Conservation (phyloP, 768 basidiomycete genomes). For the Leccinum rimulosum region DNA sequence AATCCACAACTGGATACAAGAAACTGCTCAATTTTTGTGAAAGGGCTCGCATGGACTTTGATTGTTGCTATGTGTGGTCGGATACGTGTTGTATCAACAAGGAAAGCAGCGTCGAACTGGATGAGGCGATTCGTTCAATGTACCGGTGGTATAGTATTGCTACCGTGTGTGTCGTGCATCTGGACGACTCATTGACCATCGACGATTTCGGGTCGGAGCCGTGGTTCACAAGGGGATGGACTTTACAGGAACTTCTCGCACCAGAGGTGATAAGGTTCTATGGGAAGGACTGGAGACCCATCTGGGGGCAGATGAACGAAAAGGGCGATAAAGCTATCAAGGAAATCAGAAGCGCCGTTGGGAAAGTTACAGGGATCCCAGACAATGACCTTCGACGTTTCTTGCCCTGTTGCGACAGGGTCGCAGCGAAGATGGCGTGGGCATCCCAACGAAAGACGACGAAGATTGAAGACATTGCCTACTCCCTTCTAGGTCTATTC, state of each 20-base stretch:
- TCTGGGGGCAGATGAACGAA: neutral
- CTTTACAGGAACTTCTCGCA: slow-evolving; percentile 15
- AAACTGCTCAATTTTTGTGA: slow-evolving; percentile 19
- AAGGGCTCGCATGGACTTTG: slow-evolving; percentile 14
- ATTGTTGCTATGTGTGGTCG: slow-evolving; percentile 24
- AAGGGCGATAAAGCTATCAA: slow-evolving; percentile 11
- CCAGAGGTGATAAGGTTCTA: slow-evolving; percentile 20
- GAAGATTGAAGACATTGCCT: slow-evolving; percentile 24
- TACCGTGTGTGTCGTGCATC: slow-evolving; percentile 23
- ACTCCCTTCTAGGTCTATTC: slow-evolving; percentile 25
- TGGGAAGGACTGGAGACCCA: slow-evolving; percentile 18
- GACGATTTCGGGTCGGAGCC: slow-evolving; percentile 12
- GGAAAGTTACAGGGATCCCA: slow-evolving; percentile 14
- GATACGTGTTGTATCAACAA: slow-evolving; percentile 26
- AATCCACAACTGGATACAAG: slow-evolving; percentile 11
- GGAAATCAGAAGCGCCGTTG: slow-evolving; percentile 10
- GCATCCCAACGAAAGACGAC: slow-evolving; percentile 25
- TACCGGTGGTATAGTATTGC: slow-evolving; percentile 27
- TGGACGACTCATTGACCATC: slow-evolving; percentile 11
- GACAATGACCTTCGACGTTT: slow-evolving; percentile 11
- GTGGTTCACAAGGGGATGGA: slow-evolving; percentile 28
- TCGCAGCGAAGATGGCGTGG: slow-evolving; percentile 24
- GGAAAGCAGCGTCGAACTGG: slow-evolving; percentile 29
- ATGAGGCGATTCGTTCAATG: slow-evolving; percentile 31
- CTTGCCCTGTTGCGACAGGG: slow-evolving; percentile 7